Conservation (phyloP, 371 early-diverging fungal species). For the Blyttiomyces sp. region DNA sequence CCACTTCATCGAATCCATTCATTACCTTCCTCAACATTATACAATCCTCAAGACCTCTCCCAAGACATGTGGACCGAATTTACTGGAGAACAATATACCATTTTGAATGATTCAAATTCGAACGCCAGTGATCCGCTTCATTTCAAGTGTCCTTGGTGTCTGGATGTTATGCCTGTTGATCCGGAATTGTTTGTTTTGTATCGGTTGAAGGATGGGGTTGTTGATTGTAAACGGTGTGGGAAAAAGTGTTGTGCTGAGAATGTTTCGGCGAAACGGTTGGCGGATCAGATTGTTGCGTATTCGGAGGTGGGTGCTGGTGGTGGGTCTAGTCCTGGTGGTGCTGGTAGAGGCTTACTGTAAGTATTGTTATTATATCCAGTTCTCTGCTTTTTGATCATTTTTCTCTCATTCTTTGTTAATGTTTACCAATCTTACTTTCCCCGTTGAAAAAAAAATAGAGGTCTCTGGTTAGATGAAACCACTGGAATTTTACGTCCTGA, state of each 20-base stretch:
- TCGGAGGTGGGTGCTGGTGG: no score
- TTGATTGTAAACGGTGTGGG: slow-evolving; percentile 11
- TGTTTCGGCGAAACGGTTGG: slow-evolving; percentile 23
- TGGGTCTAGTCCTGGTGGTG: no score
- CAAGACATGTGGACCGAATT: slow-evolving; percentile 17
- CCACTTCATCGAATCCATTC: slow-evolving; percentile 24
- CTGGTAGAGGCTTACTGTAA: no score
- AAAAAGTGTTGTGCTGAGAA: slow-evolving; percentile 4
- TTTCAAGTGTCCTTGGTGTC: slow-evolving; percentile 22
- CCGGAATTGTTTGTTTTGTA: slow-evolving; percentile 8
- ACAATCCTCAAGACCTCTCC: slow-evolving; percentile 22
- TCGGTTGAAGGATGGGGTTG: slow-evolving; percentile 18
- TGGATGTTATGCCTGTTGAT: background rate
- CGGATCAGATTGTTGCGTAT: no score
- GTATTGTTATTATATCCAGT: no score
- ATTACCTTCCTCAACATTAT: slow-evolving; percentile 7
- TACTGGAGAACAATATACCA: slow-evolving; percentile 13
- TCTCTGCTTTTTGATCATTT: no score
- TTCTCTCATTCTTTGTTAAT: no score
- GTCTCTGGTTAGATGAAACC: slow-evolving; percentile 16
- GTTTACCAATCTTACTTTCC: no score
- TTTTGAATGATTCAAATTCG: slow-evolving; percentile 1
- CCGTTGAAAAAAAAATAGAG: background rate
- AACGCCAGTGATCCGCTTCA: no score
- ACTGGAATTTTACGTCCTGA: background rate